Evolutionary conservation across 108 stramenopile species (phyloP).

Genomic region (Cyclotella cryptica): DNA sequence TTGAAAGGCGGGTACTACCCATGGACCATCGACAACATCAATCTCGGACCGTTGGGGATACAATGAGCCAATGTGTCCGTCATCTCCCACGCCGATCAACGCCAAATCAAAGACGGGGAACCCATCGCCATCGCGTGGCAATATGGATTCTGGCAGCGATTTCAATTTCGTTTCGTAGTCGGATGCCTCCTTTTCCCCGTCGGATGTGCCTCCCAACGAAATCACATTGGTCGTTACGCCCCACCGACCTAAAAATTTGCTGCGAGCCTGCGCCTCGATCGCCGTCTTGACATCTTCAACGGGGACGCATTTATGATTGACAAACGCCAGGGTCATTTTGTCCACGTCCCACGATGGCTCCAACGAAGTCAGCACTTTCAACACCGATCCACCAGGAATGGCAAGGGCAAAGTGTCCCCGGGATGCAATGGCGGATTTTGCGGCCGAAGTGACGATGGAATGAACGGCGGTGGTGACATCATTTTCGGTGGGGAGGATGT

Average conservation of each 20-base stretch:
- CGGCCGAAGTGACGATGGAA: conserved; percentile 48
- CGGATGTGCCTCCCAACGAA: conserved; percentile 60
- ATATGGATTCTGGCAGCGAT: conserved; percentile 35
- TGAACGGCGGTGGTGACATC: conserved; percentile 55
- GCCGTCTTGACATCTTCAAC: conserved; percentile 63
- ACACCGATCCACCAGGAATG: conserved; percentile 83
- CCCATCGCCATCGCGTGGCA: conserved; percentile 64
- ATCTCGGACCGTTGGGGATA: conserved; percentile 81
- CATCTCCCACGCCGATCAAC: conserved; percentile 84
- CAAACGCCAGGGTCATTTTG: conserved; percentile 74
- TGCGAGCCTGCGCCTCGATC: conserved; percentile 79
- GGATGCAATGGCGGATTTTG: conserved; percentile 60
- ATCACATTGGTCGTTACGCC: conserved; percentile 48
- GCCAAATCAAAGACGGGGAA: conserved; percentile 83
- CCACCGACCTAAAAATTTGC: conserved; percentile 72
- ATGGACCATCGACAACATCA: conserved; percentile 56
- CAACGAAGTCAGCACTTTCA: conserved; percentile 68
- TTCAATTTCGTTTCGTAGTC: conserved; percentile 68
- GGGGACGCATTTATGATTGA: conserved; percentile 86
- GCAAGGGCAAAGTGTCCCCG: conserved; percentile 77
- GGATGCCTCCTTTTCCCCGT: conserved; percentile 65
- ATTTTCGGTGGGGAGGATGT: conserved; percentile 51
- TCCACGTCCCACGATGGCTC: conserved; percentile 40
- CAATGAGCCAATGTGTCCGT: conserved; percentile 80
- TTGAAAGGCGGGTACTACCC: conserved; percentile 67